Conservation (phyloP, 495 filamentous ascomycete genomes). For the Penicillium paradoxum region DNA sequence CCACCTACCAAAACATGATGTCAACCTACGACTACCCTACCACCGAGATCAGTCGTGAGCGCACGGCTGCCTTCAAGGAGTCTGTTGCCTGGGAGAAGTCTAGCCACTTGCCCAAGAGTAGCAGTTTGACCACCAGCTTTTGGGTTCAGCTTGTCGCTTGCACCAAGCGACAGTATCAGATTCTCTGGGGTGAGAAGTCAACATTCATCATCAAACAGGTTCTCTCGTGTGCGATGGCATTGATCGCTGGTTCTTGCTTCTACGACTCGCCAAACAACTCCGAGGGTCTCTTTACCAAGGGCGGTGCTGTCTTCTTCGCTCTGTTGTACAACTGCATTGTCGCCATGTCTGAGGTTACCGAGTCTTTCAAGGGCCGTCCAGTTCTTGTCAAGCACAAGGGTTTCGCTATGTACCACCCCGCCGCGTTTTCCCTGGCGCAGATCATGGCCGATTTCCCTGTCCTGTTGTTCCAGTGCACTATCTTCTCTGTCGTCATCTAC, state of each 20-base stretch:
- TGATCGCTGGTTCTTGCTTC: conserved; percentile 38
- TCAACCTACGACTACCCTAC: conserved; percentile 46
- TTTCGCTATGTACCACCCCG: conserved; percentile 69
- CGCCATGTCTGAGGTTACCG: conserved; percentile 64
- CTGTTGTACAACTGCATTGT: conserved; percentile 68
- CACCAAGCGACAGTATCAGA: conserved; percentile 49
- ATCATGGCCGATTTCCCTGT: conserved; percentile 65
- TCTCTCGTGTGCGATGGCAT: conserved; percentile 29
- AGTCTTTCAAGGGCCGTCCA: conserved; percentile 62
- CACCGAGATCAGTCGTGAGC: conserved; percentile 33
- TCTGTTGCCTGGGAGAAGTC: conserved; percentile 39
- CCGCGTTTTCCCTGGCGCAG: conserved; percentile 64
- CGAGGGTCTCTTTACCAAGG: conserved; percentile 46
- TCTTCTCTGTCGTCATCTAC: conserved; percentile 68
- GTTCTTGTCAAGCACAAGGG: conserved; percentile 70
- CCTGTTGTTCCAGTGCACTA: conserved; percentile 52
- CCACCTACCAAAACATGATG: conserved; percentile 27
- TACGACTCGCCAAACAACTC: conserved; percentile 33
- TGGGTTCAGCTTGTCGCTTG: conserved; percentile 51
- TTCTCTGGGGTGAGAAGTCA: conserved; percentile 55
- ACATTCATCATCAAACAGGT: conserved; percentile 55
- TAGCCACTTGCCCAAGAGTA: conserved; percentile 30
- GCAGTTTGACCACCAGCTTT: conserved; percentile 54
- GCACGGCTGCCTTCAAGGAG: conserved; percentile 45
- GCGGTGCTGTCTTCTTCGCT: conserved; percentile 59